Base-by-base conservation (phyloP, 345 rosid genomes). In the Salix arbutifolia region DNA sequence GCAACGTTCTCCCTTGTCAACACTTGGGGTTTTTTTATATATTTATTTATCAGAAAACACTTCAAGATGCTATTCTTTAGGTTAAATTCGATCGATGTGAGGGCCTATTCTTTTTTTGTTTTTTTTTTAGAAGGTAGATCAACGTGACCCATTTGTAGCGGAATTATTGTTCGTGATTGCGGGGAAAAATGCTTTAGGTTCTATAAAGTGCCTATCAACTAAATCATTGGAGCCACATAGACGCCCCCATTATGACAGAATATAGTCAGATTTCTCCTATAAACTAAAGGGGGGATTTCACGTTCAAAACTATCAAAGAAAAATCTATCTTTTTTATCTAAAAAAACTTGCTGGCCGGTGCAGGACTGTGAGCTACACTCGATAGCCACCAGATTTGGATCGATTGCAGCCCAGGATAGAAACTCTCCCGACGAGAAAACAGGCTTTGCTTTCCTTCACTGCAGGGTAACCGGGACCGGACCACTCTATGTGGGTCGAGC, bases 301-400 rank as follows among this genome's bases (percentile, higher is more conserved):
- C 16, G 18, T 31, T 31, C 33, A 31, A 31, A 31, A 31, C 4
- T 31, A 31, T 31, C 50, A 46, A 1, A 14, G 18, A 46, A 14
- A 46, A 46, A 46, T 46, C 13, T 2, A 42, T 42, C 13, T 12
- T 42, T 40, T 42, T 42, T 10, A 11, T 42, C 46, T 42, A n/a
- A 42, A 58, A n/a, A 8, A 58, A 19, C 11, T 19, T 30, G 40
- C 26, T 46, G 70, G 26, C 38, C 78, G 31, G n/a, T 74, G 74
- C 84, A 95, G 97, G 89, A 95, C n/a, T 95, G 99, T 74, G 93
- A 91, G 78, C 82, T 95, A 71, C 97, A 95, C 71, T 95, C 99
- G 44, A 89, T 95, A 78, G 99, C 99, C 9, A 91, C 89, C 0
- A 84, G 91, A 80, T 95, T 95, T 66, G 99, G 99, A 80, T 90